Evolutionary conservation across 2,329 filamentous ascomycete species (phyloP).

Genomic region (Pleochaeta shiraiana): DNA sequence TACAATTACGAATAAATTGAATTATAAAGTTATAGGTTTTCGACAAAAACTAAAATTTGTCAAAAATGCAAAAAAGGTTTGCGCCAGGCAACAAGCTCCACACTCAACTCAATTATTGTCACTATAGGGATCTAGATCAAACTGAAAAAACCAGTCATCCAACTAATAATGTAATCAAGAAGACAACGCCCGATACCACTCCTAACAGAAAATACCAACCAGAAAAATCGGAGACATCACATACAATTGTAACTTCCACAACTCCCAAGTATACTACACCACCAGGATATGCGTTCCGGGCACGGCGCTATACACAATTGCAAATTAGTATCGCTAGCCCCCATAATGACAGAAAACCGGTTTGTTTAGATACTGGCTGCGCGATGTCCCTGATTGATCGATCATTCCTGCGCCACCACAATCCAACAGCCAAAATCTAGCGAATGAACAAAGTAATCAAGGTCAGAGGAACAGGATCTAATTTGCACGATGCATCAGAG

Average conservation of each 20-base stretch:
- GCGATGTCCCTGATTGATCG: not conserved
- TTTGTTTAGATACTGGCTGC: conserved; percentile 1
- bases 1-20: too few species aligned
- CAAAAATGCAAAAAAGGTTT: not conserved
- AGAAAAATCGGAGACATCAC: not conserved
- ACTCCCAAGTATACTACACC: not conserved
- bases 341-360: not conserved
- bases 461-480: not conserved
- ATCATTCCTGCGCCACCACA: not conserved
- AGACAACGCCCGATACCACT: not conserved
- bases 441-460: not conserved
- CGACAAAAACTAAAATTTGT: too few species aligned
- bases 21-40: too few species aligned
- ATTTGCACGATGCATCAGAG: not conserved
- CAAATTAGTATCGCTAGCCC: not conserved
- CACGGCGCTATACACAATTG: not conserved
- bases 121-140: not conserved
- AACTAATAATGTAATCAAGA: not conserved
- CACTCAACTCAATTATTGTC: not conserved
- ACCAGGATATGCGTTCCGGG: not conserved
- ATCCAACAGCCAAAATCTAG: not conserved
- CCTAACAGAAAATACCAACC: not conserved
- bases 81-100: not conserved
- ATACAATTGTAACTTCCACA: not conserved
- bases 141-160: too few species aligned